A percentile compares a stretch with the other conserved stretches of the same genome.
phyloP scores from a whole-genome alignment of 441 rosid species.

The Mallotus japonicus region DNA sequence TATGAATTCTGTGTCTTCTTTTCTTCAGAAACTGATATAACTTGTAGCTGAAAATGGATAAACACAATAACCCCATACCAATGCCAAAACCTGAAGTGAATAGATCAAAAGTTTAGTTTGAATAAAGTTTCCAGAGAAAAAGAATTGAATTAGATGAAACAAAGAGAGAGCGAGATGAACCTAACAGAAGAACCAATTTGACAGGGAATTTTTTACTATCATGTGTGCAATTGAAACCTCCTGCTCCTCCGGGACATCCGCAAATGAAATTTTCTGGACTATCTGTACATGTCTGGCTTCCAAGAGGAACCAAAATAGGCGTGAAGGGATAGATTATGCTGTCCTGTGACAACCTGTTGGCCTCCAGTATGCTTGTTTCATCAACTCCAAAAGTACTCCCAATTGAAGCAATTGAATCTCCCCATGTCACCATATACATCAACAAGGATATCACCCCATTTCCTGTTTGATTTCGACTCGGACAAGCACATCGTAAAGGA shows the following conservation, averaged over 20 bases:
- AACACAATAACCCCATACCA: too few species aligned
- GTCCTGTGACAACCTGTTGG: background rate
- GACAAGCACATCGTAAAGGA: slow-evolving; percentile 15
- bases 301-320: slow-evolving; percentile 12
- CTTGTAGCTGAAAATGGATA: too few species aligned
- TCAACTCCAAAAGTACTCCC: background rate
- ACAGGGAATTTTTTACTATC: background rate
- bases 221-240: background rate
- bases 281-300: background rate
- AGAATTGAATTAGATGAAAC: background rate
- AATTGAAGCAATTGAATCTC: background rate
- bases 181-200: background rate
- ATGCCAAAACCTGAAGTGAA: too few species aligned
- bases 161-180: background rate
- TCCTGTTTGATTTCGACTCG: background rate
- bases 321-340: background rate
- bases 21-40: too few species aligned
- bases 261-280: background rate
- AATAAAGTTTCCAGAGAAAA: too few species aligned
- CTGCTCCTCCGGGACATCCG: background rate
- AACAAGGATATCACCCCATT: slow-evolving; percentile 5
- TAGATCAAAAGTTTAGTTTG: too few species aligned
- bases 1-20: too few species aligned
- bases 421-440: background rate
- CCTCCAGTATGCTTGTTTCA: background rate